These are phyloP conservation scores for Flaveria robusta DNA, from an alignment of 129 eudicot species.

Conservation along the genomic window DNA sequence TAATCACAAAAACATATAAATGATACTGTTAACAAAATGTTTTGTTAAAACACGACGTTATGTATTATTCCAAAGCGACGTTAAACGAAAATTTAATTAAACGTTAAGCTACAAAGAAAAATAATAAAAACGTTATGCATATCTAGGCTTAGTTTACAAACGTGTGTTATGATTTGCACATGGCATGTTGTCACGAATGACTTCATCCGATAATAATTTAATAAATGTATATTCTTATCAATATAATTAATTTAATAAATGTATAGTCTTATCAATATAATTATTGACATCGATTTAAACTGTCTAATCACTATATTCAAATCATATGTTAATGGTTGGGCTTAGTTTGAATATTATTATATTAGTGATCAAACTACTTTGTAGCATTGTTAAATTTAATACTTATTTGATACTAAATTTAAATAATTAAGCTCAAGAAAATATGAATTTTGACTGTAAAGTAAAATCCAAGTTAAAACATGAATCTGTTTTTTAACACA, in stretches of 20 bases:
- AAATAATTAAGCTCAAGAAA: too few species aligned
- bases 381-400: not conserved
- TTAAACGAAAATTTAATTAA: not conserved
- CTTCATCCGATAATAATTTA: slow-evolving; percentile 3
- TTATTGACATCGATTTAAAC: not conserved
- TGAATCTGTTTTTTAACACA: too few species aligned
- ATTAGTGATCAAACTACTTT: not conserved
- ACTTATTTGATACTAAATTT: too few species aligned
- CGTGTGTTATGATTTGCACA: slow-evolving; percentile 9
- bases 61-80: not conserved
- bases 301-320: not conserved
- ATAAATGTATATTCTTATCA: not conserved
- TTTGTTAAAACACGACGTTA: not conserved
- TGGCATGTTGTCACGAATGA: slow-evolving; percentile 28
- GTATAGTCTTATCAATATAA: not conserved
- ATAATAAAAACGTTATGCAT: too few species aligned
- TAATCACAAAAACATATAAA: too few species aligned
- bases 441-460: too few species aligned
- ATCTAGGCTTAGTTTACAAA: not conserved
- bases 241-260: not conserved
- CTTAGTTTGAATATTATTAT: not conserved
- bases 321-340: not conserved
- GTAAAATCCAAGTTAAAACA: too few species aligned
- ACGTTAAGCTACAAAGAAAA: not conserved
- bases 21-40: too few species aligned